Evolutionary conservation across 805 yeast genomes (phyloP), one percentile per base, ranked within the genome.

Genomic region (Yamadazyma philogaea): DNA sequence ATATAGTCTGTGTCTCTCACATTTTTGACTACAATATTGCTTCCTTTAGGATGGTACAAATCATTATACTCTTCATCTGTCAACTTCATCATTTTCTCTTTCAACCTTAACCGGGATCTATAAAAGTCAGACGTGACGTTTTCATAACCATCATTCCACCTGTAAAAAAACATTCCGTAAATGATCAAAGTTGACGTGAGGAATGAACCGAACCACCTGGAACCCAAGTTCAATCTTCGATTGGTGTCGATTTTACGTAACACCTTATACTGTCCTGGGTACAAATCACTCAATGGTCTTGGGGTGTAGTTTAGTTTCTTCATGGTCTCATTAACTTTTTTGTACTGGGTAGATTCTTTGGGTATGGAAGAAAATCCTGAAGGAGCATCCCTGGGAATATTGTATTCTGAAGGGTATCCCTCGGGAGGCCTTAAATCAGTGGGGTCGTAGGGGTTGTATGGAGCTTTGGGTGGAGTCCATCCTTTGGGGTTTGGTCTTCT

Each of bases 81-180:
- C 44, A 87, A 66, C 1, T 84, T 84, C n/a, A 74, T 47, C 2
- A 84, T 34, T 41, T 58, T 51, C 48, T 81, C 81, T 55, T 85
- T 78, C 35, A 75, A 34, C 30, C 75, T 63, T 33, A 87, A 70
- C 48, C 87, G 80, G 19, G 70, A 59, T 38, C 91, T 62, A 59
- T 86, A 80, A 38, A 84, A 79, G 31, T 75, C 79, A 10, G 87
- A 75, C 62, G 87, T 80, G 6, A 84, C 79, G 54, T 87, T 82
- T 44, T 87, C 91, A 48, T 77, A 76, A 2, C 89, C 89, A 45
- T 87, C 93, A 55, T 87, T 86, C 96, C 96, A 87, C 40, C 88
- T 68, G 59, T 82, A 77, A 63, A 86, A 81, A 58, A 87, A 87
- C 2, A 84, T 75, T 17, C 81, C 79, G 53, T 81, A 83, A 1